These are phyloP conservation scores for Zizania latifolia DNA, from an alignment of 176 grass and related monocot species.

Conservation along the genomic window DNA sequence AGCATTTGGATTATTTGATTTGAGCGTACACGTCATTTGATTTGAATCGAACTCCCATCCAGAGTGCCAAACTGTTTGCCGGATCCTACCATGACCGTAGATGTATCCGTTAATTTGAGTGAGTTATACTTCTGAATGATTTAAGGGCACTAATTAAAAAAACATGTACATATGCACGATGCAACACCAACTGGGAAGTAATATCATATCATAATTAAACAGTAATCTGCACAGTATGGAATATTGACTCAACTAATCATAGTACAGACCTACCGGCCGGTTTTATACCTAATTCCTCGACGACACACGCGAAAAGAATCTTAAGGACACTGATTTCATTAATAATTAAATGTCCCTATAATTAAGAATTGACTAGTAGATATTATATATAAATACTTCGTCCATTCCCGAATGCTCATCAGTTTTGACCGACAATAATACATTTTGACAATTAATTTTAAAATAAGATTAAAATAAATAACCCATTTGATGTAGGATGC, in stretches of 20 bases:
- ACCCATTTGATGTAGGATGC: too few relatives aligned
- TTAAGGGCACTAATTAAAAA: background rate
- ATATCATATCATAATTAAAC: too few relatives aligned
- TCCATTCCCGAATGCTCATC: too few relatives aligned
- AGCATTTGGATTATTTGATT: too few relatives aligned
- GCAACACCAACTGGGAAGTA: background rate
- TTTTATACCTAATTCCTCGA: background rate
- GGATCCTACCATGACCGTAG: background rate
- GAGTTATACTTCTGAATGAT: background rate
- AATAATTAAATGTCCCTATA: background rate
- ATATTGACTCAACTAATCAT: background rate
- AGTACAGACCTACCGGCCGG: background rate
- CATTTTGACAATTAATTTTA: too few relatives aligned
- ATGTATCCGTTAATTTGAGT: background rate
- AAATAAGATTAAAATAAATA: too few relatives aligned
- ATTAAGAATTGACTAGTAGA: constrained; percentile 28
- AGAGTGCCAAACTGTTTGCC: background rate
- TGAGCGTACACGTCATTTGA: too few relatives aligned
- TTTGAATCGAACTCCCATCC: background rate
- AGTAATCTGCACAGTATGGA: too few relatives aligned
- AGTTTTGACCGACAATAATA: too few relatives aligned
- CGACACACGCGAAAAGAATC: constrained; percentile 28
- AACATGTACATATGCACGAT: background rate
- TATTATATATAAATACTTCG: too few relatives aligned
- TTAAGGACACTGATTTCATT: constrained; percentile 13